These are phyloP conservation scores for Aspergillus egyptiacus DNA, from an alignment of 495 filamentous ascomycete species.

Conservation along the genomic window DNA sequence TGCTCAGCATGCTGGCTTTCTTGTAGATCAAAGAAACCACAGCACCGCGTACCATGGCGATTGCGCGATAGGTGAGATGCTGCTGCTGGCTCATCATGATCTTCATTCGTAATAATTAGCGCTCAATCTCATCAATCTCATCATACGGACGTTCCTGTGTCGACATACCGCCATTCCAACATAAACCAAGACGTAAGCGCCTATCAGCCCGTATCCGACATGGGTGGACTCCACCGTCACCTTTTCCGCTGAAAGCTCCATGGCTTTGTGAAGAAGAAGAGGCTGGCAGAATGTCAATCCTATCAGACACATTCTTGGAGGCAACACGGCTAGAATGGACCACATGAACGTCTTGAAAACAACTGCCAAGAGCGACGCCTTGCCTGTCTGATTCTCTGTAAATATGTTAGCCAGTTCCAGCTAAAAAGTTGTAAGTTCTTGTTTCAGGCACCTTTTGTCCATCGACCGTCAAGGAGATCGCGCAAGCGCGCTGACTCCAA, in stretches of 20 bases:
- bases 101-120: constrained; percentile 7
- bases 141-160: not conserved
- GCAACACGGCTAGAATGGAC: constrained; percentile 43
- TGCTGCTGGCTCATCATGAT: constrained; percentile 43
- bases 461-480: constrained; percentile 24
- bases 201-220: constrained; percentile 58
- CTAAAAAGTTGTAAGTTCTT: constrained; percentile 16
- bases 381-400: not conserved
- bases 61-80: constrained; percentile 51
- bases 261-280: constrained; percentile 50
- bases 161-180: constrained; percentile 54
- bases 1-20: constrained; percentile 37
- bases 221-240: constrained; percentile 36
- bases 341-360: constrained; percentile 41
- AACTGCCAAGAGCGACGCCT: constrained; percentile 40
- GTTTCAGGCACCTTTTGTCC: constrained; percentile 25
- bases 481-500: constrained; percentile 2
- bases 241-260: constrained; percentile 41
- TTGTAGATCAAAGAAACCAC: constrained; percentile 53
- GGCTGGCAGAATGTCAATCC: constrained; percentile 61
- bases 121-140: not conserved
- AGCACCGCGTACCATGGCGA: constrained; percentile 55
- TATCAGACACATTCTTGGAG: constrained; percentile 48
- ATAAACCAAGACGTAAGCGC: constrained; percentile 58
- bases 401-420: not conserved